Conservation (phyloP, 75 land plant genomes). For the Pinus tabuliformis region DNA sequence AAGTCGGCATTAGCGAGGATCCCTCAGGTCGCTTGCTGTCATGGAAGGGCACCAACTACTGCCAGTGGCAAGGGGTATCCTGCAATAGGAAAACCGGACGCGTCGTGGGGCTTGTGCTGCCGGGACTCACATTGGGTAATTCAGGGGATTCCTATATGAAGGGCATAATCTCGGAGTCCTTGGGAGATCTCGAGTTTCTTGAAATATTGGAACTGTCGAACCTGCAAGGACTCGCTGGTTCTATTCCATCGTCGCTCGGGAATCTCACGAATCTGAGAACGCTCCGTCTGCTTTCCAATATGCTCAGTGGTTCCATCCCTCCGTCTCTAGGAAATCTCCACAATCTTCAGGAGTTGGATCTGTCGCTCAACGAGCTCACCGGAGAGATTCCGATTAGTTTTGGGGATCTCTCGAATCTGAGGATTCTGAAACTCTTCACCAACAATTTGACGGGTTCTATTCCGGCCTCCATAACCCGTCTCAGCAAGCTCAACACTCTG, state of each 20-base stretch:
- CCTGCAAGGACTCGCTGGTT: slow-evolving; percentile 14
- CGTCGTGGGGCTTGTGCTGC: slow-evolving; percentile 32
- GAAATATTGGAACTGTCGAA: slow-evolving; percentile 8
- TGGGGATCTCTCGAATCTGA: slow-evolving; percentile 18
- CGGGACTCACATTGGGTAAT: slow-evolving; percentile 21
- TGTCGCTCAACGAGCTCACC: slow-evolving; percentile 16
- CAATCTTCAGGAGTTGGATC: slow-evolving; percentile 1
- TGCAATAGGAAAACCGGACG: slow-evolving; percentile 34
- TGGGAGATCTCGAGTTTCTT: slow-evolving; percentile 12
- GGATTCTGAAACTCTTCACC: slow-evolving; percentile 1
- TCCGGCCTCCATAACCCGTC: slow-evolving; percentile 32
- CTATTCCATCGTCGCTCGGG: slow-evolving; percentile 19
- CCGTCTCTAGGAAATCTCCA: slow-evolving; percentile 23
- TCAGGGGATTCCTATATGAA: background rate
- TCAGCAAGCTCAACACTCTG: slow-evolving; percentile 17
- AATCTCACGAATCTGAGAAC: slow-evolving; percentile 14
- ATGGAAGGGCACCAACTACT: slow-evolving; percentile 32
- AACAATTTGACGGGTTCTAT: slow-evolving; percentile 31
- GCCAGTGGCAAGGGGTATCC: slow-evolving; percentile 37
- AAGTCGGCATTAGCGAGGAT: slow-evolving; percentile 27
- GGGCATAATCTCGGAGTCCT: slow-evolving; percentile 13
- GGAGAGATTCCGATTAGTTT: slow-evolving; percentile 27
- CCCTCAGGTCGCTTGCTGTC: slow-evolving; percentile 23
- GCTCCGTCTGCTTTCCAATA: slow-evolving; percentile 14
- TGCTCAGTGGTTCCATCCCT: slow-evolving; percentile 28